Evolutionary conservation across 2,329 filamentous ascomycete genomes (phyloP), one percentile per base, ranked within the genome.

Genomic region (Ophidiomyces ophidiicola): DNA sequence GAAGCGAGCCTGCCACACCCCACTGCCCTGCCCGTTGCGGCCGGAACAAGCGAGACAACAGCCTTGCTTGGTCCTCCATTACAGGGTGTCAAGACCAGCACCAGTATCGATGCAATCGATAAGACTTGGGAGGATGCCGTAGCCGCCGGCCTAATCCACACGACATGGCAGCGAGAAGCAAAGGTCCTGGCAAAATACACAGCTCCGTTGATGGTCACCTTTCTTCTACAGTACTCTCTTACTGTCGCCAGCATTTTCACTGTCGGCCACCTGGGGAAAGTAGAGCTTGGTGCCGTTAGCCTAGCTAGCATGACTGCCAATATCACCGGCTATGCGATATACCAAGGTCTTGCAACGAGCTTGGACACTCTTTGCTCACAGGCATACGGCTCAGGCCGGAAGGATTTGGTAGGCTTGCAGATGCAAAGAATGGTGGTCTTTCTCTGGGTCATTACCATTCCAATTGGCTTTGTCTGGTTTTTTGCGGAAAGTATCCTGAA

Each of bases 341-440:
- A 83, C 54, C 81, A 86, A 54, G 82, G 86, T n/a, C 70, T 96
- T 10, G 80, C 86, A 1, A 96, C 88, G 3, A 84, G 80, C 47
- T 68, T 96, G 25, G 88, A 96, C 60, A 96, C 88, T 0, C 75
- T 96, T 2, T 94, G 88, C 58, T 76, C 88, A 0, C 88, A 96
- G 60, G 88, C 90, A 0, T 96, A 92, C 55, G 88, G 90, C 2
- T 92, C 83, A 0, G 88, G 88, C 0, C 82, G 81, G 56, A 92
- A 82, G 55, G 82, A 87, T 49, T 73, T 96, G 4, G 88, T 96
- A 43, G 88, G 83, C 1, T 59, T 90, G 39, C 83, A 90, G 52
- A 71, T 84, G 46, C 82, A 90, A 61, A 72, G 82, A 41, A 88
- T 88, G 82, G 67, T 82, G 1, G 80, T 70, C 54, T 87, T 90